Conservation (phyloP, 345 rosid genomes). For the Kernera saxatilis region DNA sequence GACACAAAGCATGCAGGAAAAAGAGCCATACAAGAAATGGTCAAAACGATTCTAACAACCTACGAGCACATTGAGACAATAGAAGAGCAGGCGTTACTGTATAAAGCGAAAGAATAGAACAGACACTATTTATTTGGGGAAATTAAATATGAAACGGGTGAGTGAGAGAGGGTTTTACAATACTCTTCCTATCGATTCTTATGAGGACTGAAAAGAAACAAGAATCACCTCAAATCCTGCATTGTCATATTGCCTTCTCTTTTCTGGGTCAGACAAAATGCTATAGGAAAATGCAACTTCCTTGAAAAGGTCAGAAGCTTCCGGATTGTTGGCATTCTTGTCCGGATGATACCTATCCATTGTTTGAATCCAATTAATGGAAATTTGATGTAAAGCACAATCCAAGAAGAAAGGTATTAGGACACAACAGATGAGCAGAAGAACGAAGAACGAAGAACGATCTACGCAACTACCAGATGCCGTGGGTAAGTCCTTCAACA, state of each 20-base stretch:
- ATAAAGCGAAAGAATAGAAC: background rate
- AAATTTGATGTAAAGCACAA: background rate
- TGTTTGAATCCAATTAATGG: background rate
- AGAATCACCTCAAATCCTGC: slow-evolving; percentile 89
- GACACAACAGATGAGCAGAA: background rate
- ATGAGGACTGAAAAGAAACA: background rate
- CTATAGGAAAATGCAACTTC: slow-evolving; percentile 98
- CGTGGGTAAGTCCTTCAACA: background rate
- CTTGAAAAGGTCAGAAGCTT: slow-evolving; percentile 91
- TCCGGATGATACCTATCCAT: slow-evolving; percentile 91
- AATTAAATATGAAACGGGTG: background rate
- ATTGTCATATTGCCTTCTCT: slow-evolving; percentile 93
- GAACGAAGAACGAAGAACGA: no score
- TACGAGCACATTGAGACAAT: background rate
- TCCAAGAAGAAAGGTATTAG: background rate
- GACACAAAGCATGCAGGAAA: background rate
- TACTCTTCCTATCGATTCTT: background rate
- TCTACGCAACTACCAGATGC: no score
- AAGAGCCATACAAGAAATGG: background rate
- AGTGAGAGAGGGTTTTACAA: background rate
- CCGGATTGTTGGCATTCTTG: slow-evolving; percentile 88
- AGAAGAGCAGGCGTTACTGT: background rate
- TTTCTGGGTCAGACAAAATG: slow-evolving; percentile 96
- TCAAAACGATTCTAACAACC: background rate
- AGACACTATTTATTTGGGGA: background rate